Evolutionary conservation across 75 land plant genomes (phyloP).

Genomic region (Sequoiadendron giganteum): DNA sequence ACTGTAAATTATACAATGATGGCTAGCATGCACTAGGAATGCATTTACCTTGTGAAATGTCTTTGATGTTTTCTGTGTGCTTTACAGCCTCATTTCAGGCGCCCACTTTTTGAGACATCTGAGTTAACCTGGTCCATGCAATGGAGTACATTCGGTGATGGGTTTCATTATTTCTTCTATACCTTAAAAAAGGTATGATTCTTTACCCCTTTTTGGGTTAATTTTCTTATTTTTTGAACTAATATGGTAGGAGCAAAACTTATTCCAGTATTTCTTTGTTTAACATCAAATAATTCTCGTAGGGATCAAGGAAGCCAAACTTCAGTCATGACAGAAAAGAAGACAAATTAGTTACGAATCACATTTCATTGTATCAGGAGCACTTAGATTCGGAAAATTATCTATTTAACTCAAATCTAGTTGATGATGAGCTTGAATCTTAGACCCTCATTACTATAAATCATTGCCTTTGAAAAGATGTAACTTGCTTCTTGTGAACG

Average conservation of each 20-base stretch:
- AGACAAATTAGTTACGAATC: neutral
- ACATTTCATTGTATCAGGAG: slow-evolving; percentile 8
- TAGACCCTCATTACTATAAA: neutral
- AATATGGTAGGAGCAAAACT: neutral
- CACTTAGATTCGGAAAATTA: slow-evolving; percentile 15
- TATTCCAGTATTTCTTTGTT: neutral
- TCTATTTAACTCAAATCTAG: neutral
- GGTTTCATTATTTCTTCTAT: slow-evolving; percentile 93
- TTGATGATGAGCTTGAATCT: neutral
- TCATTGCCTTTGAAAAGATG: neutral
- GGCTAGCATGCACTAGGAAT: neutral
- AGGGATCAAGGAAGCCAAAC: slow-evolving; percentile 7
- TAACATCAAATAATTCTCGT: neutral
- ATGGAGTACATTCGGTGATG: slow-evolving; percentile 85
- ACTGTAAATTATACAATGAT: neutral
- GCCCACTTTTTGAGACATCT: slow-evolving; percentile 64
- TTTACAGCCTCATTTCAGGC: slow-evolving; percentile 91
- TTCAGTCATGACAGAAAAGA: neutral
- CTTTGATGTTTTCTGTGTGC: slow-evolving; percentile 2
- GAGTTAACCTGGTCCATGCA: slow-evolving; percentile 84
- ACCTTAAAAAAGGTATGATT: slow-evolving; percentile 66
- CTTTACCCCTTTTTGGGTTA: slow-evolving; percentile 2
- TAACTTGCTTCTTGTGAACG: neutral
- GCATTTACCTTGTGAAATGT: neutral
- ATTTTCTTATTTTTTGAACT: neutral